Percentiles rank a stretch among this genome's conserved stretches.
Conservation (phyloP, 73 alveolate genomes). For the Paramecium primaurelia region DNA sequence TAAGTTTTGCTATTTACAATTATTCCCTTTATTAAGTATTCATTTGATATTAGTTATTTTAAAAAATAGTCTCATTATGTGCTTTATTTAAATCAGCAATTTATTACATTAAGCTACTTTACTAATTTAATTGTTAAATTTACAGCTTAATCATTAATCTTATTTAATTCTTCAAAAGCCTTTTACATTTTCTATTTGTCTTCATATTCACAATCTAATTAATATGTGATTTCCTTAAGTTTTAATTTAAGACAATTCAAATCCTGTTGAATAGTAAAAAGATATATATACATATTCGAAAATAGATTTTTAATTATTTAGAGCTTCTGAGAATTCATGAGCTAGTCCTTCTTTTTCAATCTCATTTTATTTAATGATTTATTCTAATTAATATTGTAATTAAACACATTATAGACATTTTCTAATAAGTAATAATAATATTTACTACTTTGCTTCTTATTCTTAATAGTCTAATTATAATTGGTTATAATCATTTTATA, state of each 20-base stretch:
- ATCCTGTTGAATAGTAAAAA: background rate
- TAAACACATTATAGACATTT: background rate
- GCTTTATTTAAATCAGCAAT: slow-evolving; percentile 3
- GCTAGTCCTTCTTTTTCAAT: slow-evolving; percentile 7
- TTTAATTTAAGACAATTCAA: background rate
- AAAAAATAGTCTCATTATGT: background rate
- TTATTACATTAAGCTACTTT: slow-evolving; percentile 1
- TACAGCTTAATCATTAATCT: background rate
- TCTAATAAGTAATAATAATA: background rate
- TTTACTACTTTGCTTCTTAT: background rate
- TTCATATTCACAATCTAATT: background rate
- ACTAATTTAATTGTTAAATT: background rate
- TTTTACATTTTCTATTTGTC: background rate
- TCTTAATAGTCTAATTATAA: background rate
- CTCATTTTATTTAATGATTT: background rate
- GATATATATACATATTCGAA: background rate
- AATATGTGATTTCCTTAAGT: background rate
- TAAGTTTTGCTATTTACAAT: too few species aligned
- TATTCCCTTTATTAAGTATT: background rate
- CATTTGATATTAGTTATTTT: background rate
- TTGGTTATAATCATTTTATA: background rate
- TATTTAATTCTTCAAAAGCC: background rate
- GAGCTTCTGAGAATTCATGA: background rate
- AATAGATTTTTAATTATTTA: background rate
- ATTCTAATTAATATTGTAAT: background rate